Percentiles rank a stretch among this genome's conserved stretches.
Conservation (phyloP, 2,329 filamentous ascomycete genomes). For the Dactylellina sp. region DNA sequence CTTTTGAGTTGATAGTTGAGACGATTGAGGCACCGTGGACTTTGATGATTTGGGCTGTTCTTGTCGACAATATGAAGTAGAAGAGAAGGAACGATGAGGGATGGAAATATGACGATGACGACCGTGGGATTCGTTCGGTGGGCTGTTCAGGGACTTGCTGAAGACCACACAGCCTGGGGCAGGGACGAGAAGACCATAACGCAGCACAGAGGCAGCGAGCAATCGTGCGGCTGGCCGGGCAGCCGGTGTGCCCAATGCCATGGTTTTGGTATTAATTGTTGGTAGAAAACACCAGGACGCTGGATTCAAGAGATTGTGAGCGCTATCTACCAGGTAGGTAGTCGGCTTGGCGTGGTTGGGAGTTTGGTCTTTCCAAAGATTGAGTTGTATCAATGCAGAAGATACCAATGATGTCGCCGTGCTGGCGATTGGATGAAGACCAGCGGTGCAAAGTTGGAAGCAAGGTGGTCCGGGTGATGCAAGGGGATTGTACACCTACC, state of each 20-base stretch:
- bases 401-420: too few relatives aligned
- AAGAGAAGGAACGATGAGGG: constrained; percentile 20
- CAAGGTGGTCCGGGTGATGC: too few relatives aligned
- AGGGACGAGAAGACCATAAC: constrained; percentile 51
- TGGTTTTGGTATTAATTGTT: neutral
- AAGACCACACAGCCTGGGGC: constrained; percentile 48
- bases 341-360: neutral
- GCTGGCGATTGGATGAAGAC: too few relatives aligned
- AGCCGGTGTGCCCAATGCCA: constrained; percentile 41
- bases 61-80: neutral
- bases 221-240: constrained; percentile 33
- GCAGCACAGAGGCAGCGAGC: constrained; percentile 45
- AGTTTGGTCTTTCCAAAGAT: neutral
- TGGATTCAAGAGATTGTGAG: neutral
- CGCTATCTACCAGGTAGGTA: too few relatives aligned
- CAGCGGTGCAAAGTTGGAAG: too few relatives aligned
- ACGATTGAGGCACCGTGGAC: too few relatives aligned
- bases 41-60: constrained; percentile 4
- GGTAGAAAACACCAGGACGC: neutral
- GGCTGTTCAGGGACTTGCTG: constrained; percentile 5
- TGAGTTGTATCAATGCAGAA: neutral
- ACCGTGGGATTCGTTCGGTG: neutral
- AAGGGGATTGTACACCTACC: neutral
- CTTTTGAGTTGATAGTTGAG: too few relatives aligned
- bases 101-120: neutral